Evolutionary conservation across 345 rosid species (phyloP).

Genomic region (Angophora floribunda): DNA sequence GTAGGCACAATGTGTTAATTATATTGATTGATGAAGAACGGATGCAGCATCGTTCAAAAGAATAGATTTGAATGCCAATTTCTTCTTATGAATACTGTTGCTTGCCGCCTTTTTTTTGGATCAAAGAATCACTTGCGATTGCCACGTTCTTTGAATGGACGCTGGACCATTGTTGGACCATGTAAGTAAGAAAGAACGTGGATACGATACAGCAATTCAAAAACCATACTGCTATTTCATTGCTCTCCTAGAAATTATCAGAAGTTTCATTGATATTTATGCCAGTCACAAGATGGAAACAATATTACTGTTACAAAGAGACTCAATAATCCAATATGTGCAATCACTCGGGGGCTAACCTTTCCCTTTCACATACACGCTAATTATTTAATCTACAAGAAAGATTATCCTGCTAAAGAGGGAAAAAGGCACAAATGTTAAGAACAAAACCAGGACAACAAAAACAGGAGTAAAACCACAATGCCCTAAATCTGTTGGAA

Average conservation of each 20-base stretch:
- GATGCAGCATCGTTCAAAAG: not conserved
- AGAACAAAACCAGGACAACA: not conserved
- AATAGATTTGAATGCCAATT: not conserved
- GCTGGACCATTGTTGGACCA: not conserved
- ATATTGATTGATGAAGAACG: not conserved
- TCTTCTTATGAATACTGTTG: not conserved
- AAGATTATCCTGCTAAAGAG: not conserved
- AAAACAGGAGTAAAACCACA: not conserved
- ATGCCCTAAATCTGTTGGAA: conserved; percentile 41
- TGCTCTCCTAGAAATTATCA: not conserved
- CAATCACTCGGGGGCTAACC: not conserved
- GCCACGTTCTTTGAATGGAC: not conserved
- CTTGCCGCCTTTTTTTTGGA: not conserved
- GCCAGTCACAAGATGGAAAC: not conserved
- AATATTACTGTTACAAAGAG: not conserved
- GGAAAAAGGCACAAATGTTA: not conserved
- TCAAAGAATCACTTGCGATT: not conserved
- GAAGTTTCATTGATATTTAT: not conserved
- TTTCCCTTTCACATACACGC: not conserved
- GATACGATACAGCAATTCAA: not conserved
- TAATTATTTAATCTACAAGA: not conserved
- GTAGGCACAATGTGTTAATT: not conserved
- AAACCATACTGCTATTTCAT: not conserved
- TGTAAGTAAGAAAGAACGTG: not conserved
- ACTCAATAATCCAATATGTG: not conserved